Evolutionary conservation across 768 basidiomycete genomes (phyloP).

Genomic region (Mycena amicta): DNA sequence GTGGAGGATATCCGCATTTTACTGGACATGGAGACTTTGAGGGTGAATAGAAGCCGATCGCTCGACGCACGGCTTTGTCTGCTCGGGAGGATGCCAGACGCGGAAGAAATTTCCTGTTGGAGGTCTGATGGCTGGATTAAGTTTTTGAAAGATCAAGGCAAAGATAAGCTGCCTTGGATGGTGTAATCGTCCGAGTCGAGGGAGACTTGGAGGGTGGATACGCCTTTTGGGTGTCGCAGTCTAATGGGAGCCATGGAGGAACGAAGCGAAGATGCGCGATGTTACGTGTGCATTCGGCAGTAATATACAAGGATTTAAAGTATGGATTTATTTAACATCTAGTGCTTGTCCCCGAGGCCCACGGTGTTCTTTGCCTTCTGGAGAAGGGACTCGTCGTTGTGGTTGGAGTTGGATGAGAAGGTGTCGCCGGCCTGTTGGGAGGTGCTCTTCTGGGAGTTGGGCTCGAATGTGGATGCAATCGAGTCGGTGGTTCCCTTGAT

Average conservation of each 20-base stretch:
- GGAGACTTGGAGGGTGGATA: constrained; percentile 74
- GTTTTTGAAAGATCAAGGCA: background rate
- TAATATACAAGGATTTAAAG: background rate
- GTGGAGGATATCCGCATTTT: constrained; percentile 86
- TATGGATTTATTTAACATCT: background rate
- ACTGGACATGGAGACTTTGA: constrained; percentile 43
- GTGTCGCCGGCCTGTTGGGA: constrained; percentile 53
- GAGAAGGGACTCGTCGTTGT: constrained; percentile 48
- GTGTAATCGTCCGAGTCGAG: constrained; percentile 54
- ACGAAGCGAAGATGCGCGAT: background rate
- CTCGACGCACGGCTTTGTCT: constrained; percentile 72
- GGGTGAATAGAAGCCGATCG: background rate
- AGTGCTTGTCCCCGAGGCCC: constrained; percentile 44
- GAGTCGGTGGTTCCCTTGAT: constrained; percentile 53
- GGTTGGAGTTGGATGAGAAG: constrained; percentile 41
- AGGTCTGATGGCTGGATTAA: constrained; percentile 45
- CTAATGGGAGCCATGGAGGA: constrained; percentile 68
- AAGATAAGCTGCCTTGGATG: constrained; percentile 42
- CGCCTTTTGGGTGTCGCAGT: constrained; percentile 83
- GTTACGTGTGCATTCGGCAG: background rate
- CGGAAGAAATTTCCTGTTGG: constrained; percentile 66
- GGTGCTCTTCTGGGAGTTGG: constrained; percentile 57
- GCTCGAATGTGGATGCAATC: constrained; percentile 49
- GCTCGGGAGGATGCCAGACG: constrained; percentile 71
- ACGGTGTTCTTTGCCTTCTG: constrained; percentile 57